Evolutionary conservation across 169 alveolate species (phyloP).

Genomic region (Plasmodium berghei): DNA sequence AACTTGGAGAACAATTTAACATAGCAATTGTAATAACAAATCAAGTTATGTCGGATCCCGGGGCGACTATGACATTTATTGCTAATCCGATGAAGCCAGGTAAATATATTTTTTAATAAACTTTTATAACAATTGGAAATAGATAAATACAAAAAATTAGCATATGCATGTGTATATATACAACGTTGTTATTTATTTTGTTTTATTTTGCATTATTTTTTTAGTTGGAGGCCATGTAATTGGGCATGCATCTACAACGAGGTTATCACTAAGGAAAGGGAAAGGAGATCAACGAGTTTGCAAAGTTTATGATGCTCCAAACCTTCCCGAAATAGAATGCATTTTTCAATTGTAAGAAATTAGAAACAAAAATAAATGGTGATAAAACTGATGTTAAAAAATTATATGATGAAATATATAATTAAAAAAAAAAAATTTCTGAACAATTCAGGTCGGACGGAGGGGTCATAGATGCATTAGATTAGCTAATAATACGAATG

Average conservation of each 20-base stretch:
- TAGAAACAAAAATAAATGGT: slow-evolving; percentile 7
- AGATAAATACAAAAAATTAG: neutral
- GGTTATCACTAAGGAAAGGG: slow-evolving; percentile 96
- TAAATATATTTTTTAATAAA: neutral
- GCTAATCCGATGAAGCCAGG: slow-evolving; percentile 94
- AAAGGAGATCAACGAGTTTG: slow-evolving; percentile 96
- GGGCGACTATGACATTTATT: slow-evolving; percentile 92
- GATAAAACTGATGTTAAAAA: neutral
- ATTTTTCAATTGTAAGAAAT: slow-evolving; percentile 86
- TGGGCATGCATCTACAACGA: slow-evolving; percentile 97
- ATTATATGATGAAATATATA: neutral
- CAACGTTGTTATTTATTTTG: neutral
- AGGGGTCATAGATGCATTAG: slow-evolving; percentile 77
- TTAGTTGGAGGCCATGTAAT: slow-evolving; percentile 98
- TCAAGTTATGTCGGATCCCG: slow-evolving; percentile 96
- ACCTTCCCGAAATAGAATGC: slow-evolving; percentile 97
- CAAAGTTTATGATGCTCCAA: slow-evolving; percentile 97
- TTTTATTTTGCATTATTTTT: neutral
- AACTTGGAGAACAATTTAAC: slow-evolving; percentile 96
- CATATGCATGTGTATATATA: slow-evolving; percentile 1
- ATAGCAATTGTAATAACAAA: slow-evolving; percentile 96
- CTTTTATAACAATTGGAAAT: neutral
- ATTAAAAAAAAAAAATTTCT: neutral
- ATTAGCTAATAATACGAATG: slow-evolving; percentile 16
- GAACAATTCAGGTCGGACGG: slow-evolving; percentile 73